Evolutionary conservation across 139 green algal genomes (phyloP), one percentile per base, ranked within the genome.

Genomic region (Bryopsis sp.): DNA sequence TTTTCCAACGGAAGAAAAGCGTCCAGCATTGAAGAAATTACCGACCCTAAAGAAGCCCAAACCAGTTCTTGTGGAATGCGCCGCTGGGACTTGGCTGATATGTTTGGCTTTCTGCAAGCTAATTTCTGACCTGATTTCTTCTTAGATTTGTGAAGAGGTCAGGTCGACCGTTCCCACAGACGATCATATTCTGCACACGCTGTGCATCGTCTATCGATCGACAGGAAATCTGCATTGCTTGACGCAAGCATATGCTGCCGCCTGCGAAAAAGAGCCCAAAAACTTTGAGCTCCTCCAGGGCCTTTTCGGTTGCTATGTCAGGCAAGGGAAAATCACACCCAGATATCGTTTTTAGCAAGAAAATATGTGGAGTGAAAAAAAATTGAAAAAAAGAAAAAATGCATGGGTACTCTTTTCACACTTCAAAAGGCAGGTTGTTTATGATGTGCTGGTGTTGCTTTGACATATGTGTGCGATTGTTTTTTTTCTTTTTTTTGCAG

Each of bases 231-330:
- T 78, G 33, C 35, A 63, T 1, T 72, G 72, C 31, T 73, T 92
- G 24, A 76, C 74, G 7, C 37, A 58, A n/a, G 76, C 82, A n/a
- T 89, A 87, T 54, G 74, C 78, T 48, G 71, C 65, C 2, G 85
- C 85, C 7, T 70, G 64, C 2, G 77, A 76, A 29, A 66, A 71
- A 15, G 48, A 76, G 28, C 76, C 78, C 0, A 48, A 48, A 29
- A 68, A 84, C 47, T 58, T 61, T 19, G 83, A 87, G 3, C 70
- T 86, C 29, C 39, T 81, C 35, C 28, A 59, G 6, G 79, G 79
- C 3, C 69, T 90, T 35, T 91, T 89, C 73, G 74, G 47, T 0
- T 71, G 68, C 2, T 74, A 91, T 60, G 76, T 85, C 35, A 82
- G 83, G 77, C 84, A 59, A 22, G 64, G 34, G 47, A 22, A 5